Base-by-base conservation (phyloP, 345 rosid genomes). In the Euclidium syriacum region DNA sequence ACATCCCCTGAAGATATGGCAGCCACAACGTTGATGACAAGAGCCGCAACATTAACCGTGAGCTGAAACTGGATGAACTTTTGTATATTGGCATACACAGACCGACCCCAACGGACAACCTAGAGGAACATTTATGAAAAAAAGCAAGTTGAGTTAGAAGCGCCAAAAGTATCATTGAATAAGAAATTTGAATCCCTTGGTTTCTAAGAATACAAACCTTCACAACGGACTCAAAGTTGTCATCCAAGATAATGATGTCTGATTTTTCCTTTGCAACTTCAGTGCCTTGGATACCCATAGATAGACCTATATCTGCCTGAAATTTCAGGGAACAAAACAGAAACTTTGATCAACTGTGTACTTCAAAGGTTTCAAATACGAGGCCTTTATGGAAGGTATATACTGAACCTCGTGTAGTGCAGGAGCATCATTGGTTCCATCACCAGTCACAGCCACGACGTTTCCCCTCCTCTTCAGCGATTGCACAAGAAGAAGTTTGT, bases 211-310 rank as follows among this genome's bases (percentile, higher is more conserved):
- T 38, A 53, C 58, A 14, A 50, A 72, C 99, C 97, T 94, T 94
- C 43, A 94, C 99, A 74, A 94, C 95, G 3, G 99, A 87, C 63
- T 88, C 70, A 76, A 94, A 94, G 77, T 94, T 76, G 65, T 94
- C 99, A 61, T 94, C 99, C 80, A 94, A 64, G 29, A 94, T 94
- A 67, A 94, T 90, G 60, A 94, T 90, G 68, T 94, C 99, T 1
- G 99, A 94, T 77, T 84, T 94, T 78, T 94, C 99, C 62, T 94
- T 94, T 1, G 99, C 99, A 43, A 94, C 99, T 79, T 94, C 99
- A 2, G 99, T 94, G 55, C 99, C 99, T 78, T 80, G 85, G 61
- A 94, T 94, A 65, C 99, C 99, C 99, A 94, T 94, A 30, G 99
- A 73, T 55, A 94, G 95, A 70, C 99, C 99, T 57, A 94, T 86